Conservation (phyloP, 768 basidiomycete species). For the Mrakia frigida region DNA sequence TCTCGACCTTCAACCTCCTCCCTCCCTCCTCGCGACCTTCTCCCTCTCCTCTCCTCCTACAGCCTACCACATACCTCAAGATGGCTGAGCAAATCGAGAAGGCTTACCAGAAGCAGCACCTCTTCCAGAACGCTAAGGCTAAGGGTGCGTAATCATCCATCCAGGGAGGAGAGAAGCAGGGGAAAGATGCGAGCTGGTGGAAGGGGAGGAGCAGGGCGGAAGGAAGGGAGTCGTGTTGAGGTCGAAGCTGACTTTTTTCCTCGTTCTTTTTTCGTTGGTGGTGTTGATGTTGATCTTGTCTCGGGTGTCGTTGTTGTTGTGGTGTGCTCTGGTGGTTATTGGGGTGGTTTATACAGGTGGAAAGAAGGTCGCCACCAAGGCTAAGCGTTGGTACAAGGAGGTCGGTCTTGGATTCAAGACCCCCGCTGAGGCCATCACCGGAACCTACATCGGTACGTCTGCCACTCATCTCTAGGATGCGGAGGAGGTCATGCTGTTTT, state of each 20-base stretch:
- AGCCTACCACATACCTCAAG: conserved; percentile 33
- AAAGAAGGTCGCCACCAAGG: conserved; percentile 88
- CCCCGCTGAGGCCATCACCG: conserved; percentile 87
- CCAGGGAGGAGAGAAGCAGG: neutral
- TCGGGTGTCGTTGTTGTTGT: neutral
- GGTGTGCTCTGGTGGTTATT: neutral
- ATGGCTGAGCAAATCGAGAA: conserved; percentile 76
- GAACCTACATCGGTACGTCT: conserved; percentile 80
- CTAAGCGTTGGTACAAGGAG: conserved; percentile 99
- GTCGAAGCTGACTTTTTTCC: conserved; percentile 15
- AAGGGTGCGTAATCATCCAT: conserved; percentile 59
- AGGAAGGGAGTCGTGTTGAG: neutral
- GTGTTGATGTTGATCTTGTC: neutral
- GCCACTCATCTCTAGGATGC: neutral
- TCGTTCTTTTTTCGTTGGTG: neutral
- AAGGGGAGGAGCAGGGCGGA: neutral
- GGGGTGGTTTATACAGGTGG: conserved; percentile 51
- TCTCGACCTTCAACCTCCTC: neutral
- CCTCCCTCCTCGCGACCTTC: neutral
- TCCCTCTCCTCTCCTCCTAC: neutral
- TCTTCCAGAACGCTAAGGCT: conserved; percentile 96
- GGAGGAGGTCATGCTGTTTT: neutral
- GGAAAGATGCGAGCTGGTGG: neutral
- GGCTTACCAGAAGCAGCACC: conserved; percentile 93
- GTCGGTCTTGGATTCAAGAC: conserved; percentile 96